Conservation (phyloP, 2,329 filamentous ascomycete genomes). For the Neoscytalidium dimidiatum region DNA sequence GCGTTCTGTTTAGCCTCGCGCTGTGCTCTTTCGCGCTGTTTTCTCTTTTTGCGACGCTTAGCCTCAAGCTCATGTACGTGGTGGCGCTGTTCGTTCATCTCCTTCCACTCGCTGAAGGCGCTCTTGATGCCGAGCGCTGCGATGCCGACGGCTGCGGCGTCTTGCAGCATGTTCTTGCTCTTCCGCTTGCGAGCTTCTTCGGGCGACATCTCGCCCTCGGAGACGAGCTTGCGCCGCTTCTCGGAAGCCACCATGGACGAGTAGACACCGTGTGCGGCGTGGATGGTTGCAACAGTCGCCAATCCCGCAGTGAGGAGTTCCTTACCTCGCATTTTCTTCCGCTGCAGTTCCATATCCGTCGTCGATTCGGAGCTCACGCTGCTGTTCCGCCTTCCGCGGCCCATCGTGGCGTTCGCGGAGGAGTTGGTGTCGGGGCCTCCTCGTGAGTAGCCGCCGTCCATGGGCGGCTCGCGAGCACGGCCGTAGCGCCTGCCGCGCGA, state of each 20-base stretch:
- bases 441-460: neutral
- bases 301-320: conserved; percentile 66
- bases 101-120: conserved; percentile 67
- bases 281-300: conserved; percentile 68
- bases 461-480: neutral
- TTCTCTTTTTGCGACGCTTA: conserved; percentile 48
- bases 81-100: conserved; percentile 63
- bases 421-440: neutral
- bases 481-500: conserved; percentile 45
- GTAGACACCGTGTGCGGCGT: conserved; percentile 67
- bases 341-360: conserved; percentile 62
- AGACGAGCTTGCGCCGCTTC: conserved; percentile 60
- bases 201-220: conserved; percentile 62
- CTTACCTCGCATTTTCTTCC: conserved; percentile 67
- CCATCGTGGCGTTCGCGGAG: conserved; percentile 35
- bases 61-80: conserved; percentile 57
- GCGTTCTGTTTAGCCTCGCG: conserved; percentile 47
- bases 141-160: conserved; percentile 67
- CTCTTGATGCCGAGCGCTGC: conserved; percentile 69
- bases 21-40: conserved; percentile 44
- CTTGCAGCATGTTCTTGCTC: conserved; percentile 64
- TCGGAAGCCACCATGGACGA: conserved; percentile 65
- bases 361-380: conserved; percentile 58
- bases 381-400: conserved; percentile 15
- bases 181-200: conserved; percentile 65